A percentile compares a stretch with the other conserved stretches of the same genome.
phyloP scores from a whole-genome alignment of 768 basidiomycete species.

The Boletus vinaceobasis region DNA sequence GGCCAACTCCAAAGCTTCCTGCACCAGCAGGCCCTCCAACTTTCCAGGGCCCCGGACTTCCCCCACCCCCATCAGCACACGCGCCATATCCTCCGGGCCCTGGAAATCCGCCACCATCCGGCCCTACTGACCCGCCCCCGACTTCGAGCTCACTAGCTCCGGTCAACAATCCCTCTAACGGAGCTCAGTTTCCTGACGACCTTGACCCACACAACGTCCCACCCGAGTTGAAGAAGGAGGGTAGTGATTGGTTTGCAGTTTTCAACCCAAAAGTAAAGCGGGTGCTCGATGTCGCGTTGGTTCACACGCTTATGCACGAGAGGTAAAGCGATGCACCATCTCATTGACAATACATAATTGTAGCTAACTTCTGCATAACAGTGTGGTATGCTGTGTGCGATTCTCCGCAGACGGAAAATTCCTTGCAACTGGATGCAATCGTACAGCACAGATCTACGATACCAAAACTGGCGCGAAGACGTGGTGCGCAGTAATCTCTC shows the following conservation, averaged over 20 bases:
- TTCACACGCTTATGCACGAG: constrained; percentile 89
- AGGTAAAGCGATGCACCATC: constrained; percentile 48
- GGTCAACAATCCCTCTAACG: constrained; percentile 26
- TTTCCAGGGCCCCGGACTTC: constrained; percentile 36
- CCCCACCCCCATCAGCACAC: constrained; percentile 32
- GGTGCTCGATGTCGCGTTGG: constrained; percentile 71
- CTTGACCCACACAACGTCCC: constrained; percentile 35
- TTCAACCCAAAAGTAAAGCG: constrained; percentile 82
- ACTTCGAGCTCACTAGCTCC: constrained; percentile 25
- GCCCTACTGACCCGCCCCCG: constrained; percentile 23
- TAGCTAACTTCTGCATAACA: constrained; percentile 26
- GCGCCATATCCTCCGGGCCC: constrained; percentile 32
- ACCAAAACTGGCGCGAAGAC: constrained; percentile 81
- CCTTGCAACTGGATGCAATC: constrained; percentile 94
- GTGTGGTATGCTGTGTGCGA: constrained; percentile 85
- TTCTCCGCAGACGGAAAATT: constrained; percentile 93
- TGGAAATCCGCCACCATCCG: constrained; percentile 31
- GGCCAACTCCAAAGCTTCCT: constrained; percentile 38
- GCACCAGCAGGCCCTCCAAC: constrained; percentile 27
- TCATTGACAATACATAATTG: background rate
- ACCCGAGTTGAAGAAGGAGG: constrained; percentile 51
- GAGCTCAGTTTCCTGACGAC: constrained; percentile 33
- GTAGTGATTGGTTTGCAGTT: constrained; percentile 84
- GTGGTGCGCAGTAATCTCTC: constrained; percentile 51
- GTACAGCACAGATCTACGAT: constrained; percentile 93